Base-by-base conservation (phyloP, 2,329 filamentous ascomycete genomes). In the Arthroderma sp. region DNA sequence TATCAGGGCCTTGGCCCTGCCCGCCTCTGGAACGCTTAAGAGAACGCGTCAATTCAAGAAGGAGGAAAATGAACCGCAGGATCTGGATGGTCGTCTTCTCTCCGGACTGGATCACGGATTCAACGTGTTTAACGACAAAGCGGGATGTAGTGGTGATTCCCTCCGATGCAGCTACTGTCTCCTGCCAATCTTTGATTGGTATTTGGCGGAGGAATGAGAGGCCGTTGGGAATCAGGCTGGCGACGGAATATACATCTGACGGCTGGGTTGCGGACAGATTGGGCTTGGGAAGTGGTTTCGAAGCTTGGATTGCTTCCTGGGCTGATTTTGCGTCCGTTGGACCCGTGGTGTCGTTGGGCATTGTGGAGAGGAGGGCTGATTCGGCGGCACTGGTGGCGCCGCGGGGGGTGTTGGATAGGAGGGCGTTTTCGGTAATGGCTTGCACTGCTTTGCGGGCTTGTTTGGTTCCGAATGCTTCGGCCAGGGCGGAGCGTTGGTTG, bases 381-480 rank as follows among this genome's bases (percentile, higher is more conserved):
- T 67, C 66, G 41, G 65, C 59, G 32, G 66, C 60, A 34, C 58
- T 56, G 45, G 62, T 56, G 10, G 41, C 50, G 27, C 61, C 58
- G 5, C 55, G 54, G 2, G 64, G 59, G 4, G 62, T 59, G 40
- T 59, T 65, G 42, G 66, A 64, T 11, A 69, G 59, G 44, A 69
- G 65, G 15, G 67, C 65, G 44, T 72, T 72, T 53, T 70, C 67
- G 39, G 68, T 66, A 50, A 66, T 56, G 36, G 66, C 65, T 50
- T 68, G 66, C 4, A 68, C 66, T 5, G 65, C 65, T 55, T 71
- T 71, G 51, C 66, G 65, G 29, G 69, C 66, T 55, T 70, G 66
- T 55, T 71, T 71, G 36, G 68, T 71, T 45, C 69, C 69, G 52
- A 72, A 72, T 28, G 67, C 64, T 53, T 68, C 62, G 45, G 67